phyloP scores from a whole-genome alignment of 140 eudicot genomes.

The Cichorium intybus region DNA sequence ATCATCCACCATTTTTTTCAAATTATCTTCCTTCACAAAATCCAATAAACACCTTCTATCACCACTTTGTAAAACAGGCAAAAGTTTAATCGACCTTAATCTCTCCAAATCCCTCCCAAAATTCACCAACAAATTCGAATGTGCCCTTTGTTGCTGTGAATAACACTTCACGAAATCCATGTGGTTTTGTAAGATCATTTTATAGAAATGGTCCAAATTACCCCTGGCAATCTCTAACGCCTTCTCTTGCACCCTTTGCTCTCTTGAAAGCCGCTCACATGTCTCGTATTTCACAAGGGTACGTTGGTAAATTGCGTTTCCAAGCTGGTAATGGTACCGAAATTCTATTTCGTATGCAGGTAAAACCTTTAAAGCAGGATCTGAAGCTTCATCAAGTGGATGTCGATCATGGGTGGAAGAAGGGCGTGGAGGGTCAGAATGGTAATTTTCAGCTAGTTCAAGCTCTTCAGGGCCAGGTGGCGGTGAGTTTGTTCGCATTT shows the following conservation, averaged over 20 bases:
- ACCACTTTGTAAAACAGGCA: conserved; percentile 63
- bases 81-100: conserved; percentile 58
- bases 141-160: conserved; percentile 65
- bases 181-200: conserved; percentile 69
- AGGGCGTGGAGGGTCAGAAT: conserved; percentile 51
- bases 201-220: conserved; percentile 76
- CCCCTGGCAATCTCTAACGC: conserved; percentile 94
- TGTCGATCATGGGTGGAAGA: conserved; percentile 64
- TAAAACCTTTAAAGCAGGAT: conserved; percentile 86
- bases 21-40: conserved; percentile 88
- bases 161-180: conserved; percentile 70
- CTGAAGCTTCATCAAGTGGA: conserved; percentile 83
- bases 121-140: conserved; percentile 60
- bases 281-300: conserved; percentile 46
- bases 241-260: conserved; percentile 90
- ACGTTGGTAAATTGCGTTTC: conserved; percentile 64
- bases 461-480: conserved; percentile 62
- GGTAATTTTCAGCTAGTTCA: conserved; percentile 40
- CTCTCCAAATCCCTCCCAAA: conserved; percentile 75
- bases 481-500: conserved; percentile 69
- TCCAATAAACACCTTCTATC: conserved; percentile 75
- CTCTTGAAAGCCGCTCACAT: conserved; percentile 59
- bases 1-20: conserved; percentile 75
- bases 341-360: conserved; percentile 89
- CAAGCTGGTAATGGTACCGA: conserved; percentile 76